Conservation (phyloP, 495 filamentous ascomycete genomes). For the Aspergillus bridgeri region DNA sequence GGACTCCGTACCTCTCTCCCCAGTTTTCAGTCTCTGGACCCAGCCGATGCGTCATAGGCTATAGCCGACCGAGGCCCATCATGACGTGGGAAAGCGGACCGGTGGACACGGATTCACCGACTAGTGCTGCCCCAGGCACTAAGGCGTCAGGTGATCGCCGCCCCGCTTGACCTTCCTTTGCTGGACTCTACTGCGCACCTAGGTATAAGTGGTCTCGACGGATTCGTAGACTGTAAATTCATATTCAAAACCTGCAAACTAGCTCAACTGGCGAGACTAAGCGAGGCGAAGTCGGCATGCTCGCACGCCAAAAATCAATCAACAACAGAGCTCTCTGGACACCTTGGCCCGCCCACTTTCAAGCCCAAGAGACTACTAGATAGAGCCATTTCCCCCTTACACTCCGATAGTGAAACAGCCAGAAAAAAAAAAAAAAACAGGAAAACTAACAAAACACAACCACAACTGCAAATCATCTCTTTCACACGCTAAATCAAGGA, state of each 20-base stretch:
- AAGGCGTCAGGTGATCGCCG: constrained; percentile 26
- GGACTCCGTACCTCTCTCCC: neutral
- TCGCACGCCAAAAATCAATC: constrained; percentile 4
- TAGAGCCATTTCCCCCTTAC: too few relatives aligned
- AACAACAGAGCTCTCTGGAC: neutral
- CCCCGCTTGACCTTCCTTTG: too few relatives aligned
- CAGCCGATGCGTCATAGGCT: neutral
- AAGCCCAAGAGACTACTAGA: too few relatives aligned
- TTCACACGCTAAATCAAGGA: constrained; percentile 17
- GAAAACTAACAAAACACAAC: constrained; percentile 8
- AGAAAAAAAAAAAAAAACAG: constrained; percentile 16
- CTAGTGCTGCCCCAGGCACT: constrained; percentile 1
- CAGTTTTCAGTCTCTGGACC: neutral
- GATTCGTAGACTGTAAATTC: neutral
- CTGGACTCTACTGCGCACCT: too few relatives aligned
- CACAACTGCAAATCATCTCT: constrained; percentile 4
- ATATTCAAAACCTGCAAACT: neutral
- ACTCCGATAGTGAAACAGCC: constrained; percentile 3
- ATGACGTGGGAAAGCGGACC: constrained; percentile 19
- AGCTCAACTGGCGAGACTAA: neutral
- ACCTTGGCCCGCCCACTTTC: neutral
- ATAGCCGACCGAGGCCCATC: constrained; percentile 3
- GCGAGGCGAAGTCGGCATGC: neutral
- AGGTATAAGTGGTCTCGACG: too few relatives aligned
- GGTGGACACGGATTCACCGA: constrained; percentile 10